Percentiles rank a stretch among this genome's conserved stretches.
Conservation (phyloP, 2,329 filamentous ascomycete genomes). For the Didymellaceae sp. region DNA sequence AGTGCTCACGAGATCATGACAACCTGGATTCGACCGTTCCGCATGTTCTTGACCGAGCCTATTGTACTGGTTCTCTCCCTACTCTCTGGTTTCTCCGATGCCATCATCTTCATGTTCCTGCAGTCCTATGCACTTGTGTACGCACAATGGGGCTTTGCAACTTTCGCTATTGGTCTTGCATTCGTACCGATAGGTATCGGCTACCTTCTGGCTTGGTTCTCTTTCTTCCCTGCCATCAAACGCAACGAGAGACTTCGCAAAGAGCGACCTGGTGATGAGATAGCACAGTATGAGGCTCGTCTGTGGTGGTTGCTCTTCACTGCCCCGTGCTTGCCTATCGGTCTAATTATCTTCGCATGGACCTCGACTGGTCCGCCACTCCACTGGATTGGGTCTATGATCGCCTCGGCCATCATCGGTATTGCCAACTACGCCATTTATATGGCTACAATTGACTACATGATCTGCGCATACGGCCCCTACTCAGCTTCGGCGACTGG, state of each 20-base stretch:
- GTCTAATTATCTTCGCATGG: constrained; percentile 75
- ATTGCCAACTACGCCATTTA: constrained; percentile 76
- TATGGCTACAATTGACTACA: constrained; percentile 82
- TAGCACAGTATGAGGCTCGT: constrained; percentile 57
- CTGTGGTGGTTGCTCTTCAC: constrained; percentile 71
- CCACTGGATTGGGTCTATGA: constrained; percentile 73
- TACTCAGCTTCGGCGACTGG: constrained; percentile 80
- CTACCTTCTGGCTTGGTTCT: constrained; percentile 68
- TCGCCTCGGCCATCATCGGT: constrained; percentile 71
- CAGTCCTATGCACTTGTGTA: constrained; percentile 74
- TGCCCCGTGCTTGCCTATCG: constrained; percentile 68
- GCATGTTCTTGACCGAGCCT: constrained; percentile 77
- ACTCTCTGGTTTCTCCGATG: constrained; percentile 76
- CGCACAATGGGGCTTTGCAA: constrained; percentile 68
- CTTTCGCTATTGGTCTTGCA: constrained; percentile 64
- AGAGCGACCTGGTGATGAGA: constrained; percentile 38
- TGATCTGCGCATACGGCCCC: constrained; percentile 75
- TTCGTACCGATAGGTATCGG: constrained; percentile 67
- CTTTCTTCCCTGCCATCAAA: constrained; percentile 62
- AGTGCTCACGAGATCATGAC: constrained; percentile 51
- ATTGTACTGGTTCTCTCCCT: constrained; percentile 75
- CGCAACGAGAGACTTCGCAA: constrained; percentile 45
- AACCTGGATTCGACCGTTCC: constrained; percentile 67
- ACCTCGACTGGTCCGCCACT: constrained; percentile 68
- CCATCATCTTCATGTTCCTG: constrained; percentile 80